phyloP scores from a whole-genome alignment of 805 yeast genomes.

The Pichia eremophila region DNA sequence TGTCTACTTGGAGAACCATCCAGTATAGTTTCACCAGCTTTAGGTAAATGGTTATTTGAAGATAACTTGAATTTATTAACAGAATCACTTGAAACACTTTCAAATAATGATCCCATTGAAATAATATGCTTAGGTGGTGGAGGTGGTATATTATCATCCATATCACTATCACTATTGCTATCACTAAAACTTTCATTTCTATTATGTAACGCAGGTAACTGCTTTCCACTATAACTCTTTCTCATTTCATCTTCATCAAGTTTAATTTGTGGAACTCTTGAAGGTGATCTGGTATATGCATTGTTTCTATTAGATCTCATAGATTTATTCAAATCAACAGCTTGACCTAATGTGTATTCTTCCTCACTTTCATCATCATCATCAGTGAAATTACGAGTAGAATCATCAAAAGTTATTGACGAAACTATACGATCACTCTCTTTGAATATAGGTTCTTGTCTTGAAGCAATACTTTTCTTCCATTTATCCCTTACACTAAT shows the following conservation, averaged over 20 bases:
- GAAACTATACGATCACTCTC: background rate
- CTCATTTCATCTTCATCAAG: constrained; percentile 5
- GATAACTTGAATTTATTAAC: background rate
- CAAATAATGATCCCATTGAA: constrained; percentile 15
- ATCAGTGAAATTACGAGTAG: background rate
- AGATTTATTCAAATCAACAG: constrained; percentile 17
- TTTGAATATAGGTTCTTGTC: constrained; percentile 6
- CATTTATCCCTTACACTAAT: background rate
- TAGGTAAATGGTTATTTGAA: background rate
- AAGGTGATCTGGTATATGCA: background rate
- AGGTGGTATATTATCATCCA: constrained; percentile 13
- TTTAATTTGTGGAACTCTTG: background rate
- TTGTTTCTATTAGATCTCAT: background rate
- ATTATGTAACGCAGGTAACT: constrained; percentile 4
- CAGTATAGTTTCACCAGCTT: background rate
- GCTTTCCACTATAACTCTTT: constrained; percentile 8
- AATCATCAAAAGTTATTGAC: background rate
- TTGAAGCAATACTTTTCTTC: constrained; percentile 8
- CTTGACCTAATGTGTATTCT: constrained; percentile 17
- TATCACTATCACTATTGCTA: background rate
- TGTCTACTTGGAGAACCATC: background rate
- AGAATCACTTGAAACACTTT: background rate
- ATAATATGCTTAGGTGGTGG: constrained; percentile 20
- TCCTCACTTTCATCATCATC: constrained; percentile 8
- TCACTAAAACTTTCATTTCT: background rate